Evolutionary conservation across 768 basidiomycete genomes (phyloP), one percentile per base, ranked within the genome.

Genomic region (Tricholoma terreum): DNA sequence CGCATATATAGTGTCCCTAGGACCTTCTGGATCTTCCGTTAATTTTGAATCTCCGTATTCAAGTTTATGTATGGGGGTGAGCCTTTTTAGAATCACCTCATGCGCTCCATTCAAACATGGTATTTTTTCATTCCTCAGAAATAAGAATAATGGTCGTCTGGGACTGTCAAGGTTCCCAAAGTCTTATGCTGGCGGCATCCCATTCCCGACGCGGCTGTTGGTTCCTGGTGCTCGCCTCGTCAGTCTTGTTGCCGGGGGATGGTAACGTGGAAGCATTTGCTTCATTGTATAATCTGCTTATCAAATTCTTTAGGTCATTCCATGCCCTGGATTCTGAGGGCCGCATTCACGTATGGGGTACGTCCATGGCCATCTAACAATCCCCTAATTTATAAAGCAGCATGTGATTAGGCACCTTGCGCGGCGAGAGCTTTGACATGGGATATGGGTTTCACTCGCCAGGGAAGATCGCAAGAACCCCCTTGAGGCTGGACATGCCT

Each of bases 301-400:
- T 46, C 58, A 49, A 38, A 49, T 40, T 14, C 34, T 19, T 30
- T 57, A 94, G 91, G 91, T 90, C 87, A 31, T 95, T 93, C 71
- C 88, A 93, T 65, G 92, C 90, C 2, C 72, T 95, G 38, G 90
- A 94, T 69, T 85, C 89, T 1, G 69, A 80, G 50, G 93, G 93
- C 6, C 71, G 74, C 31, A 71, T 95, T 21, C 80, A 86, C 65
- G 86, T 86, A n/a, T 95, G 93, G 91, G 94, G 91, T 90, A 63
- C 57, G 75, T 65, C 43, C 1, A 49, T 12, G 9, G n/a, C 7
- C 30, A 49, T 30, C 12, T 11, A 6, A 22, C 49, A 48, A 54
- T 31, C 21, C 21, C 10, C 19, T 52, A n/a, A 22, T 14, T 21
- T 38, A n/a, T 33, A 15, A 30, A 8, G 22, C 14, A 7, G 24